Base-by-base conservation (phyloP, 257 asterid species). In the Solanum clarkiae region DNA sequence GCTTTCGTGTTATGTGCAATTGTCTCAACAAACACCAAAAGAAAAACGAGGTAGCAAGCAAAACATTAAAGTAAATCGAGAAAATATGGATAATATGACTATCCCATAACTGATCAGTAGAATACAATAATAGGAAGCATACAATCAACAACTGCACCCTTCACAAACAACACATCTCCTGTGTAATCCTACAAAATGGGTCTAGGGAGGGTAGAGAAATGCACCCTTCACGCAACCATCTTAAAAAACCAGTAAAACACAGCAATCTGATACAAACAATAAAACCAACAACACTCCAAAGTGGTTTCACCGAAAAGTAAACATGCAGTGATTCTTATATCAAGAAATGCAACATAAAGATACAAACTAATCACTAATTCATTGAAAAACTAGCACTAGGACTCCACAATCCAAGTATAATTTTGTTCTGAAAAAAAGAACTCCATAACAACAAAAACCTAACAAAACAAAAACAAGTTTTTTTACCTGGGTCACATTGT, bases 401-500 rank as follows among this genome's bases (percentile, higher is more conserved):
- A 11, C 65, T 14, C 83, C 22, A 53, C 63, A 2, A 16, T 26
- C 29, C 63, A 29, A 13, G 42, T 15, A 53, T 7, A 77, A 24
- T 14, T 49, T 47, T 49, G 44, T 49, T 22, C 24, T 24, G 13
- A n/a, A 75, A 68, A 49, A 74, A 74, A 10, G 22, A 1, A 13
- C 13, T 49, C 1, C 14, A 10, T 42, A 40, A 70, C 2, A 70
- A 42, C 54, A 70, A 42, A 70, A 70, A 17, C 54, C 16, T 40
- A 40, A 69, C 79, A 69, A 69, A 70, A 40, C 10, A 10, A 18
- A 36, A 36, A 40, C 22, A 17, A 5, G n/a, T 20, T 4, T 1
- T 57, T 87, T 84, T 62, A 88, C 89, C 91, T 81, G 89, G 88
- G 49, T 86, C 91, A 13, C 89, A 88, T 10, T 51, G 84, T 81